Conservation (phyloP, 2,329 filamentous ascomycete genomes). For the Shiraia sp. region DNA sequence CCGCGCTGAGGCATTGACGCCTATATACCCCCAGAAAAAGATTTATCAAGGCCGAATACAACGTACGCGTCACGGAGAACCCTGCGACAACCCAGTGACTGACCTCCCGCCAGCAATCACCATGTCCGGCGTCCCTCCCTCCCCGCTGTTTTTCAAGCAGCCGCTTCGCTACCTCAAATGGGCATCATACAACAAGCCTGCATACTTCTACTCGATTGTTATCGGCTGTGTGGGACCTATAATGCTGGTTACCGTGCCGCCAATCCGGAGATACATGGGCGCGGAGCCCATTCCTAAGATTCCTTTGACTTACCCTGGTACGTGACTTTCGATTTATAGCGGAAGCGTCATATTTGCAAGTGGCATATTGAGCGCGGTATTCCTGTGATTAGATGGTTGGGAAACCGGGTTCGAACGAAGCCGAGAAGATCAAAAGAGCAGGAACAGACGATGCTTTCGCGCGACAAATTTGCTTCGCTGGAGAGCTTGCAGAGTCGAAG, state of each 20-base stretch:
- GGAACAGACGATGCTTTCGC: no score
- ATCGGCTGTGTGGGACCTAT: slow-evolving; percentile 75
- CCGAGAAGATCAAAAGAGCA: not conserved
- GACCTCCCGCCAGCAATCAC: slow-evolving; percentile 25
- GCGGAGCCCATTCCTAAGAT: slow-evolving; percentile 70
- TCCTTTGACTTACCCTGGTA: slow-evolving; percentile 92
- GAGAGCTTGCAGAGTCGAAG: not conserved
- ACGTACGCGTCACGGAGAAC: not conserved
- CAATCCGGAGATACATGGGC: slow-evolving; percentile 71
- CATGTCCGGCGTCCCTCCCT: slow-evolving; percentile 60
- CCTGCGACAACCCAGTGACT: slow-evolving; percentile 1
- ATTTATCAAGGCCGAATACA: not conserved
- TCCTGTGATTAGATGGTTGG: no score
- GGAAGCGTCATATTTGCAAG: not conserved
- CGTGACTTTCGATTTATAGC: slow-evolving; percentile 44
- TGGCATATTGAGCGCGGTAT: not conserved
- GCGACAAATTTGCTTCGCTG: not conserved
- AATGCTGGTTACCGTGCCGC: slow-evolving; percentile 71
- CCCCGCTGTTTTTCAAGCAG: slow-evolving; percentile 75
- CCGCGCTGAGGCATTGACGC: slow-evolving; percentile 25
- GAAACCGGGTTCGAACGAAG: no score
- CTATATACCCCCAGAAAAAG: slow-evolving; percentile 2
- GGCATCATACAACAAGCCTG: slow-evolving; percentile 84
- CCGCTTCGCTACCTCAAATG: slow-evolving; percentile 87
- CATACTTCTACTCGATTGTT: slow-evolving; percentile 84